Conservation (phyloP, 2,329 filamentous ascomycete genomes). For the Neophaeococcomyces mojaviensis region DNA sequence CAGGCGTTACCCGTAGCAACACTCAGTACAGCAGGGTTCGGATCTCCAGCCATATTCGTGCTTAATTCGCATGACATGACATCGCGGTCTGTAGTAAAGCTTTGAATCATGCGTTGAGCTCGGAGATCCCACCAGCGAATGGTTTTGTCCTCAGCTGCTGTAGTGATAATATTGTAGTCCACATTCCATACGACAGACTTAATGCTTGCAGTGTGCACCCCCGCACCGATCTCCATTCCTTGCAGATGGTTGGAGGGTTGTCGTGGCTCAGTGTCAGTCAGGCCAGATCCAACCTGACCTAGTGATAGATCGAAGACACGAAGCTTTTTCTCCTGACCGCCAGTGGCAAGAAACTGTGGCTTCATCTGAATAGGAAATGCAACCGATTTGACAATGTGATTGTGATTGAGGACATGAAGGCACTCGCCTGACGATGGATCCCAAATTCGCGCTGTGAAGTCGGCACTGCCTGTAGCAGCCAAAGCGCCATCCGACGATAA, state of each 20-base stretch:
- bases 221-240: constrained; percentile 68
- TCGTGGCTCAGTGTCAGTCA: constrained; percentile 31
- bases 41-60: constrained; percentile 53
- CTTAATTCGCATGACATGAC: constrained; percentile 92
- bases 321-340: constrained; percentile 92
- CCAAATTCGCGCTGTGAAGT: constrained; percentile 97
- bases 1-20: constrained; percentile 91
- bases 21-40: constrained; percentile 67
- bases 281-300: constrained; percentile 36
- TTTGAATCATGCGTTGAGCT: constrained; percentile 63
- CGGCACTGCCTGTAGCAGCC: constrained; percentile 87
- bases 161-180: constrained; percentile 81
- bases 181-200: constrained; percentile 94
- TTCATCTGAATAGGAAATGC: constrained; percentile 77
- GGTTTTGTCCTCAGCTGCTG: constrained; percentile 81
- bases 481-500: constrained; percentile 80
- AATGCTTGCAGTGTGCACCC: constrained; percentile 78
- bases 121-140: constrained; percentile 92
- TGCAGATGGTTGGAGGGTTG: constrained; percentile 30
- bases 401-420: constrained; percentile 77
- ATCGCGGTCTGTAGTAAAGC: constrained; percentile 70
- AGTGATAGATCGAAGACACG: constrained; percentile 77
- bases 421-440: constrained; percentile 91
- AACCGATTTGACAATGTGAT: constrained; percentile 90
- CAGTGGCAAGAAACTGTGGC: constrained; percentile 78